These are phyloP conservation scores for Pyrenophora graminea DNA, from an alignment of 2,329 filamentous ascomycete species.

Conservation along the genomic window DNA sequence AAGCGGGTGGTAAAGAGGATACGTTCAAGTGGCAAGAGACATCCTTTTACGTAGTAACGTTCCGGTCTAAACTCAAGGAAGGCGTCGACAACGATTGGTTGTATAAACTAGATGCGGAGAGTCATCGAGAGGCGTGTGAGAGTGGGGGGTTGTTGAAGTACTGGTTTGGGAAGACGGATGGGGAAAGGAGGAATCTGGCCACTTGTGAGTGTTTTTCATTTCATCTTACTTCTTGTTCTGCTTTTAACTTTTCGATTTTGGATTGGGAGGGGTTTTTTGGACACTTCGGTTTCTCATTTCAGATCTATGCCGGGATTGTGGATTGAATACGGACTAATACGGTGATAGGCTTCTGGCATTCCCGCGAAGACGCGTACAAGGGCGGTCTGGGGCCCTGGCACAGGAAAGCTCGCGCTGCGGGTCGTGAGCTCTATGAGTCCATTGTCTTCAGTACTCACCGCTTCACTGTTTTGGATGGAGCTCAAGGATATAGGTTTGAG, in stretches of 20 bases:
- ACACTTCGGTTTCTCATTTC: too few species aligned
- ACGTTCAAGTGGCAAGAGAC: slow-evolving; percentile 59
- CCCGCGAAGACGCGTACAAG: slow-evolving; percentile 64
- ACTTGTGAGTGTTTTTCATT: slow-evolving; percentile 57
- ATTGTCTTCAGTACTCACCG: slow-evolving; percentile 48
- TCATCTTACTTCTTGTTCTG: background rate
- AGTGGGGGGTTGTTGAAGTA: slow-evolving; percentile 88
- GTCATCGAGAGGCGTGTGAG: slow-evolving; percentile 77
- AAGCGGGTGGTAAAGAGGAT: background rate
- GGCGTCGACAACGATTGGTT: slow-evolving; percentile 70
- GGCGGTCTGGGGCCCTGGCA: slow-evolving; percentile 63
- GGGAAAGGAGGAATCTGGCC: slow-evolving; percentile 74
- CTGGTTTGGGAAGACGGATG: slow-evolving; percentile 81
- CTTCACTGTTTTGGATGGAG: slow-evolving; percentile 69
- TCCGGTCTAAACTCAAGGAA: slow-evolving; percentile 72
- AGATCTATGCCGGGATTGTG: too few species aligned
- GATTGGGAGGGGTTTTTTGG: too few species aligned
- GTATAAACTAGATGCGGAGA: slow-evolving; percentile 73
- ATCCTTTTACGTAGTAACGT: slow-evolving; percentile 82
- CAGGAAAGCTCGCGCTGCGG: slow-evolving; percentile 56
- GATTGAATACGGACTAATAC: too few species aligned
- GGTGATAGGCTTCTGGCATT: slow-evolving; percentile 66
- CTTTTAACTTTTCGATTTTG: background rate
- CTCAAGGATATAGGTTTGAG: slow-evolving; percentile 60
- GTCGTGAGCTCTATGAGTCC: slow-evolving; percentile 51